Evolutionary conservation across 805 yeast genomes (phyloP).

Genomic region (Sporopachydermia lactativora): DNA sequence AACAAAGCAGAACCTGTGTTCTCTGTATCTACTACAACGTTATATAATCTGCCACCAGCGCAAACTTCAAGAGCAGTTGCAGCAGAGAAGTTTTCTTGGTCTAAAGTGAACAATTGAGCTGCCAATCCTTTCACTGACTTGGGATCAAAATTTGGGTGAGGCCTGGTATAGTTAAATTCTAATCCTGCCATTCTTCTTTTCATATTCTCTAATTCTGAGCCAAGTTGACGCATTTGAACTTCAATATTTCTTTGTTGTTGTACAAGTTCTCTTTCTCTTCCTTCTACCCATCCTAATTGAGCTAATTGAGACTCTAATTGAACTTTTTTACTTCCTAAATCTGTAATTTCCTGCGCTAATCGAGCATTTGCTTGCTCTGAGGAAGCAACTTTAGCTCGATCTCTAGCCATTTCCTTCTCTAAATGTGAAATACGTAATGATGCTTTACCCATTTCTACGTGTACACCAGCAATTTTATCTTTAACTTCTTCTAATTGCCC

Average conservation of each 20-base stretch:
- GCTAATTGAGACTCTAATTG: conserved; percentile 29
- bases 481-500: conserved; percentile 57
- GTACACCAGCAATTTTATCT: conserved; percentile 35
- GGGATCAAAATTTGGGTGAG: conserved; percentile 45
- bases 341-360: conserved; percentile 28
- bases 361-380: conserved; percentile 37
- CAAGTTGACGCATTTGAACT: conserved; percentile 28
- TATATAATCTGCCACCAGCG: conserved; percentile 85
- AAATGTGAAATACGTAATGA: conserved; percentile 46
- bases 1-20: conserved; percentile 70
- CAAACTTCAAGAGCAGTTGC: conserved; percentile 83
- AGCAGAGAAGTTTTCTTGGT: conserved; percentile 38
- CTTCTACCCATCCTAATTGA: conserved; percentile 30
- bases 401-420: conserved; percentile 33
- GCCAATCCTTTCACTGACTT: conserved; percentile 73
- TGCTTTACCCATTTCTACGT: conserved; percentile 43
- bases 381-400: conserved; percentile 31
- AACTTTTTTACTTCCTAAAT: conserved; percentile 24
- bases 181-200: conserved; percentile 55
- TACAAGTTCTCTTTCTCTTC: conserved; percentile 28
- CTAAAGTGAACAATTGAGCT: conserved; percentile 64
- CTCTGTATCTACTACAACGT: conserved; percentile 84
- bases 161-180: conserved; percentile 61
- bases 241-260: conserved; percentile 29
- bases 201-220: conserved; percentile 36